Percentiles rank a stretch among this genome's conserved stretches.
phyloP scores from a whole-genome alignment of 345 rosid genomes.

The Citrus sp. region DNA sequence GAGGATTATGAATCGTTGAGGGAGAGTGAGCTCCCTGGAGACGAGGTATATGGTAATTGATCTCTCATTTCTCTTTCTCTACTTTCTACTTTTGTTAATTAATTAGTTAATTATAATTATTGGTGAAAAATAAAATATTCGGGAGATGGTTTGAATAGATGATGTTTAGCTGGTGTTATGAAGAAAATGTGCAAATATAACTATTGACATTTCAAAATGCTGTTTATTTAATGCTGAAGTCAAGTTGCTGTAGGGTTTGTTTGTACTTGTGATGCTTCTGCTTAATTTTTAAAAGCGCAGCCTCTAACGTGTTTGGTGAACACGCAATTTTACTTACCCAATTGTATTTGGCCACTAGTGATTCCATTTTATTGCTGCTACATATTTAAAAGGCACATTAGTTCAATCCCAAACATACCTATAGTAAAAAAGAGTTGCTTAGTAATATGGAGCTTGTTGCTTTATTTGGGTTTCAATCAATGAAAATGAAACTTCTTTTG shows the following conservation, averaged over 20 bases:
- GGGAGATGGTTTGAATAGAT: no score
- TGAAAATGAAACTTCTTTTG: not conserved
- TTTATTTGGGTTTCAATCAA: not conserved
- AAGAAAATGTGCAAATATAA: no score
- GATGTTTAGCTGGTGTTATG: no score
- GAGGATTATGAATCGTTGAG: conserved; percentile 6
- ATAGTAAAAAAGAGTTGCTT: not conserved
- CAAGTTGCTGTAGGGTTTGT: no score
- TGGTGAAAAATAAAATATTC: no score
- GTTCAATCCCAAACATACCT: not conserved
- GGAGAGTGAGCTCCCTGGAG: conserved; percentile 37
- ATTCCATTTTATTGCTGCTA: not conserved
- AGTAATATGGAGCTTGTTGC: not conserved
- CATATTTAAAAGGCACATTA: not conserved
- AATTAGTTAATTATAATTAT: no score
- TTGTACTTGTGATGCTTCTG: not conserved
- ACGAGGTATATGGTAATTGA: conserved; percentile 43
- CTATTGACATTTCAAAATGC: no score
- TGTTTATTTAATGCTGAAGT: no score
- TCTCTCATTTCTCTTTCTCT: conserved; percentile 19
- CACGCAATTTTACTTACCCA: not conserved
- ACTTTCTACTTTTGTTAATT: not conserved
- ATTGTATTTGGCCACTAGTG: not conserved
- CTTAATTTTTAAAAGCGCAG: no score
- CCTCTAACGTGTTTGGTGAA: no score